phyloP scores from a whole-genome alignment of 169 alveolate species.

The Plasmodium sp. region DNA sequence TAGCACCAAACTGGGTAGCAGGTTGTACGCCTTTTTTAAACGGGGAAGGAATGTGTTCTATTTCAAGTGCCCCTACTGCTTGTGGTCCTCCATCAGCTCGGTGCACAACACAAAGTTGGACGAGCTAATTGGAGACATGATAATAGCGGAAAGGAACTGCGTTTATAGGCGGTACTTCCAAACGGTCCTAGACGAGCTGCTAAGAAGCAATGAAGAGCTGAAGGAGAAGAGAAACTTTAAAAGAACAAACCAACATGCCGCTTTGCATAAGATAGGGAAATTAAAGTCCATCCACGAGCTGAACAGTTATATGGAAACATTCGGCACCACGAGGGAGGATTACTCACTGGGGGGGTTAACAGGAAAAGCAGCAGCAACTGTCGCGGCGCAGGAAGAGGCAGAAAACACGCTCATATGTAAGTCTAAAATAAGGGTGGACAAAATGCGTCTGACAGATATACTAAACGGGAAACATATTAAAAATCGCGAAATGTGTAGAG shows the following conservation, averaged over 20 bases:
- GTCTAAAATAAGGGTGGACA: constrained; percentile 36
- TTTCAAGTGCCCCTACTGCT: constrained; percentile 62
- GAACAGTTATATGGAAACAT: neutral
- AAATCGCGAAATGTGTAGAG: neutral
- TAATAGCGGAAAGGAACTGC: constrained; percentile 34
- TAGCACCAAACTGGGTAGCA: neutral
- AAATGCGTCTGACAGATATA: constrained; percentile 24
- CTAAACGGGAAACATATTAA: constrained; percentile 46
- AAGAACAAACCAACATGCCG: neutral
- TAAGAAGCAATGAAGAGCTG: constrained; percentile 29
- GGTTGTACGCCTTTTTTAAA: neutral
- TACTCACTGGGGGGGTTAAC: neutral
- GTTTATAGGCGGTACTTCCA: constrained; percentile 5
- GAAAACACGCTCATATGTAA: constrained; percentile 1
- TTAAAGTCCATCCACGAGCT: neutral
- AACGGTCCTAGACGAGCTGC: constrained; percentile 28
- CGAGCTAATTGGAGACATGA: constrained; percentile 60
- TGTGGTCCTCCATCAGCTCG: constrained; percentile 45
- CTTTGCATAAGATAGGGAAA: constrained; percentile 24
- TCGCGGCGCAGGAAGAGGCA: neutral
- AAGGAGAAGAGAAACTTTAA: constrained; percentile 25
- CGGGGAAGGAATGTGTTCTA: constrained; percentile 20
- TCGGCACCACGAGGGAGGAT: neutral
- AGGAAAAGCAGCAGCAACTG: neutral
- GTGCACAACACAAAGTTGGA: constrained; percentile 18